Evolutionary conservation across 331 rosid genomes (phyloP).

Genomic region (Malus hybrid): DNA sequence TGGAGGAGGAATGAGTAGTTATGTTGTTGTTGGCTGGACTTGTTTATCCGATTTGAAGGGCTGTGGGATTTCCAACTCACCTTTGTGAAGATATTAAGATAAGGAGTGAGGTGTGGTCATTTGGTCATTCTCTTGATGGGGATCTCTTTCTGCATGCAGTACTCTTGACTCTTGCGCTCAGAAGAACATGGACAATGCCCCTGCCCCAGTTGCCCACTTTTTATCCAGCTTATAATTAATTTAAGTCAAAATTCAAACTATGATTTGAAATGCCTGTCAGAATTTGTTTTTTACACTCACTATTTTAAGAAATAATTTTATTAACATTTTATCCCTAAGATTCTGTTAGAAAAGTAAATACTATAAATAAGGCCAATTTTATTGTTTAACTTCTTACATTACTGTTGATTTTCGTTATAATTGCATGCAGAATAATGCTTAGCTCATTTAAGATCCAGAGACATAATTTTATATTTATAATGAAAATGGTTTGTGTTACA

Average conservation of each 20-base stretch:
- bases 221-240: neutral
- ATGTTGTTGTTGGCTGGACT: too few species aligned
- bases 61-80: slow-evolving; percentile 33
- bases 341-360: neutral
- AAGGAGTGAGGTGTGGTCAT: neutral
- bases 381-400: too few species aligned
- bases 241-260: neutral
- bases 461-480: too few species aligned
- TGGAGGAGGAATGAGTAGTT: neutral
- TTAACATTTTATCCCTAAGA: neutral
- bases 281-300: neutral
- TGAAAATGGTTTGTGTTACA: too few species aligned
- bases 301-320: neutral
- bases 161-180: neutral
- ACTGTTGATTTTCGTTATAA: too few species aligned
- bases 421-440: too few species aligned
- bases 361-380: too few species aligned
- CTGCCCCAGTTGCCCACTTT: neutral
- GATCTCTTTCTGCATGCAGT: neutral
- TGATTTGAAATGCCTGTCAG: neutral
- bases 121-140: neutral
- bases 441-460: too few species aligned
- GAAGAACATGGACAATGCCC: neutral
- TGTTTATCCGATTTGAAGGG: slow-evolving; percentile 47
- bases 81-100: slow-evolving; percentile 29